Conservation (phyloP, 495 filamentous ascomycete species). For the Pseudotulostoma volvatum region DNA sequence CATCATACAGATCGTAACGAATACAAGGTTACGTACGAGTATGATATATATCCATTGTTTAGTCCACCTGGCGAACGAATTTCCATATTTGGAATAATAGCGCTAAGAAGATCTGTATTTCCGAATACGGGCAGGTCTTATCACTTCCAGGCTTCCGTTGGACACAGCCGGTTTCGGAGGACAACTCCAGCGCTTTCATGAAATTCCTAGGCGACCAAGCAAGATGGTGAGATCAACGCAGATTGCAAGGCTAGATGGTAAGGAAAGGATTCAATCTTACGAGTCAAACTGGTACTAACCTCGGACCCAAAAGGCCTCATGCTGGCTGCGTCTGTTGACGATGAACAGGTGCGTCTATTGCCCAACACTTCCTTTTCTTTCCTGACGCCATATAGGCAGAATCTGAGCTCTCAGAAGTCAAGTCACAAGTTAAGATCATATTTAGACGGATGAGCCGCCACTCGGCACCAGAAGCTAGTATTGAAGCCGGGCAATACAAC, state of each 20-base stretch:
- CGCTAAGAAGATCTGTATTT: too few species aligned
- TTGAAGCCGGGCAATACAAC: slow-evolving; percentile 73
- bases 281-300: too few species aligned
- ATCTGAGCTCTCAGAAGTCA: slow-evolving; percentile 68
- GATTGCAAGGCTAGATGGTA: slow-evolving; percentile 85
- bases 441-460: slow-evolving; percentile 72
- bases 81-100: too few species aligned
- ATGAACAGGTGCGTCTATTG: slow-evolving; percentile 46
- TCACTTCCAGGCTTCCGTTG: too few species aligned
- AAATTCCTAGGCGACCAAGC: too few species aligned
- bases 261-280: neutral
- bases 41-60: too few species aligned
- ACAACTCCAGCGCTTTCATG: too few species aligned
- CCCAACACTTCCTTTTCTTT: slow-evolving; percentile 5
- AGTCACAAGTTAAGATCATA: slow-evolving; percentile 78
- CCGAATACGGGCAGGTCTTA: too few species aligned
- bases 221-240: slow-evolving; percentile 91
- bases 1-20: too few species aligned
- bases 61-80: too few species aligned
- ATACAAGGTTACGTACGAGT: too few species aligned
- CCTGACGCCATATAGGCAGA: slow-evolving; percentile 54
- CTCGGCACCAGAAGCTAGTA: slow-evolving; percentile 77
- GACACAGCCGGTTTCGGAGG: too few species aligned
- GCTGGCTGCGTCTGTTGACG: slow-evolving; percentile 88
- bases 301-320: slow-evolving; percentile 53